phyloP scores from a whole-genome alignment of 805 yeast genomes.

The Ogataea neopini region DNA sequence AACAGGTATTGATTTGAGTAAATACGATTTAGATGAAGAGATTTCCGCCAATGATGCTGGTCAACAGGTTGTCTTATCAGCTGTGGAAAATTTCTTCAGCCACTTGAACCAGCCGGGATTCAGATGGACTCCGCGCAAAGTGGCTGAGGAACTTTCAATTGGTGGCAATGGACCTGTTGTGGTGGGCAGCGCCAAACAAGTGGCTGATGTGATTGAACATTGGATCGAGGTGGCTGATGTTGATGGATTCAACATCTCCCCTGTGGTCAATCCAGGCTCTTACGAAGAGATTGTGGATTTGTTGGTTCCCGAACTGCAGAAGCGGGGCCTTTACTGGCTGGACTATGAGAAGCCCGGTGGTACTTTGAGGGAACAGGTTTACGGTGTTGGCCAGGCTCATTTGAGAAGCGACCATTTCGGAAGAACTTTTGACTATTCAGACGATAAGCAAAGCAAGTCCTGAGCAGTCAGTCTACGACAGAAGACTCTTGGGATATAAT shows the following conservation, averaged over 20 bases:
- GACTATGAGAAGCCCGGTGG: slow-evolving; percentile 38
- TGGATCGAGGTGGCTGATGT: slow-evolving; percentile 42
- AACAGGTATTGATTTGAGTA: slow-evolving; percentile 44
- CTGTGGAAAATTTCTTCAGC: slow-evolving; percentile 14
- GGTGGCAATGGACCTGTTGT: slow-evolving; percentile 35
- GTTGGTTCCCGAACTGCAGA: slow-evolving; percentile 30
- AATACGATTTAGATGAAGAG: slow-evolving; percentile 35
- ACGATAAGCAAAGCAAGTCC: too few relatives aligned
- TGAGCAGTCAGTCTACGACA: too few relatives aligned
- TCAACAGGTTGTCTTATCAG: slow-evolving; percentile 36
- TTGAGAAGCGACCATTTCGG: slow-evolving; percentile 11
- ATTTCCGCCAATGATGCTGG: slow-evolving; percentile 18
- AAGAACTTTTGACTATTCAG: slow-evolving; percentile 5
- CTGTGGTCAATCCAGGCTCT: slow-evolving; percentile 39
- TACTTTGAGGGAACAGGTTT: slow-evolving; percentile 41
- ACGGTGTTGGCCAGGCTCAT: slow-evolving; percentile 23
- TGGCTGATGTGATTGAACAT: slow-evolving; percentile 41
- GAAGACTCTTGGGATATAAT: neutral
- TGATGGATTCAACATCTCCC: slow-evolving; percentile 45
- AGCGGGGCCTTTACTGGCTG: slow-evolving; percentile 35
- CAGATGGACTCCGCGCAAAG: slow-evolving; percentile 27
- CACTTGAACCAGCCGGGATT: slow-evolving; percentile 13
- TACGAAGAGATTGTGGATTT: slow-evolving; percentile 40
- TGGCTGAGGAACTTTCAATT: slow-evolving; percentile 34
- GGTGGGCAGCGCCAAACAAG: slow-evolving; percentile 38